These are phyloP conservation scores for Gillenia trifoliata DNA, from an alignment of 306 rosid genomes.

Conservation along the genomic window DNA sequence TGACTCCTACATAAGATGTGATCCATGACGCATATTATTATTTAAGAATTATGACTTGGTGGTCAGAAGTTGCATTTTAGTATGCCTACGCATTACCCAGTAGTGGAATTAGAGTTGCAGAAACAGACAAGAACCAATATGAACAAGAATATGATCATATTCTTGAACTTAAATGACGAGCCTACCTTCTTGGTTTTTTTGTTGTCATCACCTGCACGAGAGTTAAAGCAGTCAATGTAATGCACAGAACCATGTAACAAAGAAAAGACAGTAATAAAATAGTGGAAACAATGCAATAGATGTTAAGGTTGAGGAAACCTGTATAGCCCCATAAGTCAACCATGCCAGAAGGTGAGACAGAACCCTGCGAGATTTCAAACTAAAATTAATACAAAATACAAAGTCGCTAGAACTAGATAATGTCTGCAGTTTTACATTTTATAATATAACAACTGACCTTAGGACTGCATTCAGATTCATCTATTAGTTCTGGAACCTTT, in stretches of 20 bases:
- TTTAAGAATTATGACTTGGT: not conserved
- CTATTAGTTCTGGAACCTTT: constrained; percentile 20
- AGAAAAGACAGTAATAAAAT: not conserved
- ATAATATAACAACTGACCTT: constrained; percentile 43
- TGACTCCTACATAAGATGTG: not conserved
- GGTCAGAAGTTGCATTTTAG: not conserved
- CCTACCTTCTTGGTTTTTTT: constrained; percentile 53
- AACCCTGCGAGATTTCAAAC: constrained; percentile 35
- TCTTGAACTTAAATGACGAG: constrained; percentile 1
- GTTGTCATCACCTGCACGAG: constrained; percentile 38
- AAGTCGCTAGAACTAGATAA: not conserved
- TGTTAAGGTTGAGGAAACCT: constrained; percentile 36
- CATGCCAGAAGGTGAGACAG: constrained; percentile 32
- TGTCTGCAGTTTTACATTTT: not conserved
- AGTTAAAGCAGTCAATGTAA: constrained; percentile 15
- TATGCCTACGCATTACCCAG: not conserved
- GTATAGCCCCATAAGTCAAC: constrained; percentile 63
- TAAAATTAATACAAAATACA: not conserved
- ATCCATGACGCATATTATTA: not conserved
- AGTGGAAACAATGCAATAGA: not conserved
- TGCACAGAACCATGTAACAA: constrained; percentile 10
- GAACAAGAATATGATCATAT: constrained; percentile 1
- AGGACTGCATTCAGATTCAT: constrained; percentile 24
- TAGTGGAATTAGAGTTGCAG: not conserved
- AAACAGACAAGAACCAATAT: not conserved